Base-by-base conservation (phyloP, 148 eudicot species). In the Camellia sinensis region DNA sequence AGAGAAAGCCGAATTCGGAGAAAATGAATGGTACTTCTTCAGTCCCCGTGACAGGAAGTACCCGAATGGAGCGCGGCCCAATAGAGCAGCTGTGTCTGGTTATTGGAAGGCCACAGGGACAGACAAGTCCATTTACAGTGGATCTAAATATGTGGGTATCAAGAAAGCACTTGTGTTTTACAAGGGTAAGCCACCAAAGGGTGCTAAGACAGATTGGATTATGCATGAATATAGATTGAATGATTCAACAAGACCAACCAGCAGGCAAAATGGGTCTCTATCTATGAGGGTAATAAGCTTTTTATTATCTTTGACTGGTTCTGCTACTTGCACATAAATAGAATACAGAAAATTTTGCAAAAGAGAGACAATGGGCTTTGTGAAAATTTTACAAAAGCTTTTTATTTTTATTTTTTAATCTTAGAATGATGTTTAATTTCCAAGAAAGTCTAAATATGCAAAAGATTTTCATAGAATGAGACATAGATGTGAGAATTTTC, bases 51-150 rank as follows among this genome's bases (percentile, higher is more conserved):
- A 94, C 3, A 81, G 97, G 81, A 94, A 94, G 66, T 94, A 94
- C 82, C 98, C 98, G 29, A 94, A 92, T 82, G 98, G 98, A 69
- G 85, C 85, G 15, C 83, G 98, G 29, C 96, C 98, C 19, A 94
- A 94, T 64, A 80, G 98, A 21, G 98, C 98, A 4, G 91, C 98
- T 7, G 81, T 89, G 19, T 90, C 94, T 57, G 98, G 98, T 44
- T 94, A 92, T 79, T 94, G 98, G 98, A 94, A 94, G 85, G 98
- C 98, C 7, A 94, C 98, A 18, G 98, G 98, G 48, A 94, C 94
- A 19, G 98, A 94, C 80, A 94, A 92, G 72, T 79, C 89, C 10
- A 92, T 94, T 9, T 84, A 89, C 71, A 90, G 94, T 78, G 92
- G 86, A 63, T 77, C 82, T 0, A 94, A 89, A 53, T 86, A 87